phyloP scores from a whole-genome alignment of 257 asterid genomes.

The Nicotiana knightiana region DNA sequence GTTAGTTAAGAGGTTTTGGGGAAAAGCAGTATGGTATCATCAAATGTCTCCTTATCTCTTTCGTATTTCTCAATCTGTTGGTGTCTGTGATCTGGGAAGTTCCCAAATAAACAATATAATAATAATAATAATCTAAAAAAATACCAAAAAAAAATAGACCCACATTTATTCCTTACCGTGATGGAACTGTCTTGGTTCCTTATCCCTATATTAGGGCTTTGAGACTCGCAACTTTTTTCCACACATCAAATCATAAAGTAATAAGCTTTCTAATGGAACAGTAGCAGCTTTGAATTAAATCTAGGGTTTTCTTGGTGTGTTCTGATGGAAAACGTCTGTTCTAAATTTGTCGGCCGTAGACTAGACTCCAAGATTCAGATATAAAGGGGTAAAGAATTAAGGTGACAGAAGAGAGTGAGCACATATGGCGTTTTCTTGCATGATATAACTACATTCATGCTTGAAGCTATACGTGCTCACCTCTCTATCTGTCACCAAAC shows the following conservation, averaged over 20 bases:
- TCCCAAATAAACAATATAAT: not conserved
- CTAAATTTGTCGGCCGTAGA: not conserved
- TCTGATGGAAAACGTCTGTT: not conserved
- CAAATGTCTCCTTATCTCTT: not conserved
- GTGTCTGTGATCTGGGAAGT: not conserved
- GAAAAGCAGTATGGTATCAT: not conserved
- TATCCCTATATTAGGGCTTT: not conserved
- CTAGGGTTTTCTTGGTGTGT: not conserved
- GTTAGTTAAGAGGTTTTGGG: not conserved
- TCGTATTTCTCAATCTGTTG: not conserved
- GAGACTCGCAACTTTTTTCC: not conserved
- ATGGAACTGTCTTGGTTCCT: not conserved
- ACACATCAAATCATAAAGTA: not conserved
- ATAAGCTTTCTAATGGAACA: not conserved
- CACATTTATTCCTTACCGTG: slow-evolving; percentile 1
- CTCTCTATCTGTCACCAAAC: not conserved
- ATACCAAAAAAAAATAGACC: not conserved
- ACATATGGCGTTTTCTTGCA: not conserved
- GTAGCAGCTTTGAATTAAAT: not conserved
- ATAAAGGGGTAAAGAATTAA: not conserved
- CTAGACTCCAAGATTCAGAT: not conserved
- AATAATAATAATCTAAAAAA: not conserved
- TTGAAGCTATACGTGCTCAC: not conserved
- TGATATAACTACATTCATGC: not conserved
- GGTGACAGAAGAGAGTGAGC: slow-evolving; percentile 1